Base-by-base conservation (phyloP, 2,329 filamentous ascomycete genomes). In the Epicoccum nigrum region DNA sequence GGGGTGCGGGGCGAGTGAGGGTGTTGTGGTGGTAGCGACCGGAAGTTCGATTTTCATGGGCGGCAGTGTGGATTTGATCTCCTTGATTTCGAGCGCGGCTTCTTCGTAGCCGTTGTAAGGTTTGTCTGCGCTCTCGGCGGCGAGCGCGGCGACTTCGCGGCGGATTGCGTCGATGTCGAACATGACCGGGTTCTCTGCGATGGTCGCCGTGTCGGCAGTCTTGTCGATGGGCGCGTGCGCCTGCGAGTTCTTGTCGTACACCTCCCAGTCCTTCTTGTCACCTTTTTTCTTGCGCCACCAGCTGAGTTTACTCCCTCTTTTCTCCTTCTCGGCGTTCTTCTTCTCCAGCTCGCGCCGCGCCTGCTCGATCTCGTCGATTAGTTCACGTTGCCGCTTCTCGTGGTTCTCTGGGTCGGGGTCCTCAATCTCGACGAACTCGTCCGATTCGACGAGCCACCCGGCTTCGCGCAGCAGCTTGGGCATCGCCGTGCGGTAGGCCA, bases 341-440 rank as follows among this genome's bases (percentile, higher is more conserved):
- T 85, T 86, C 65, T 96, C 92, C 3, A 96, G 81, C 65, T 94
- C 86, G 68, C 88, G 92, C 30, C 94, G 85, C 6, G 94, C 94
- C 74, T 96, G 92, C 70, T 97, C 93, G 44, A 99, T 96, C 74
- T 99, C 94, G 64, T 89, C 92, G 70, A 99, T 96, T 33, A 99
- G 83, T 74, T 97, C 93, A 48, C 92, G 83, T 74, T 99, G 94
- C 39, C 92, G 83, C 69, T 91, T 83, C 42, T 85, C 82, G 74
- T 97, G 93, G 62, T 96, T 93, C 0, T 97, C 94, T 0, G 94
- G 94, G 66, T 99, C 94, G 0, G 94, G 92, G 62, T 99, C 94
- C 70, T 97, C 94, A 54, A 99, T 97, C 74, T 99, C 94, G 1
- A 84, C 87, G 68, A 97, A 99, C 70, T 97, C 93, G 63, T 97